Base-by-base conservation (phyloP, 139 green algal species). In the Yamagishiella unicocca region DNA sequence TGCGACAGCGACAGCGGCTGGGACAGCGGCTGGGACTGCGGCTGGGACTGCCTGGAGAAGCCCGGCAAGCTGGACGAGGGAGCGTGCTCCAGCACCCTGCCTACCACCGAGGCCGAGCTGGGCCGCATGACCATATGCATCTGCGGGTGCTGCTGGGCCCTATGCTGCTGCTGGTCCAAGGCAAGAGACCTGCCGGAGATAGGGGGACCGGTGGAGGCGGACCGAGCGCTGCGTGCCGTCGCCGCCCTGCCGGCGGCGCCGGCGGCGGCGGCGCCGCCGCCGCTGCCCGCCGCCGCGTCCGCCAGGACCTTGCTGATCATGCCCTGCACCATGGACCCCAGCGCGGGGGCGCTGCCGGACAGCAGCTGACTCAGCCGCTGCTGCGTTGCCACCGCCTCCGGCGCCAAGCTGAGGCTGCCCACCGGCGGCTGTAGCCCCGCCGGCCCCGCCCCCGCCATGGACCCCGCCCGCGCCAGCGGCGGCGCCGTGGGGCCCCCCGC, bases 71-170 rank as follows among this genome's bases (percentile, higher is more conserved):
- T 31, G 14, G 46, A 43, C 1, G 55, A 8, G 17, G 14, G 27
- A 1, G 77, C 21, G 40, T 74, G 55, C 55, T 84, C 77, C 55
- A 72, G 55, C 27, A 84, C 77, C 38, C 38, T 27, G 2, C 77
- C 77, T 27, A 84, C 77, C 12, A 73, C 55, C 3, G 77, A 84
- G 1, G 77, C 77, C 6, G 77, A 84, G 77, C 77, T 84, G 12
- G 77, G 77, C 35, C 77, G 77, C 55, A 84, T 24, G 14, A 80
- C 4, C 72, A 78, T 55, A 31, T 55, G 77, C 58, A 71, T 67
- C 17, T 33, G 68, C 17, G 17, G 68, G 10, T 64, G 73, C 45
- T 64, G 42, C 10, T 66, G 45, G 6, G n/a, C n/a, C n/a, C n/a
- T n/a, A n/a, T n/a, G n/a, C n/a, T n/a, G n/a, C n/a, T n/a, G n/a